Conservation (phyloP, 495 filamentous ascomycete species). For the Neurospora sp. region DNA sequence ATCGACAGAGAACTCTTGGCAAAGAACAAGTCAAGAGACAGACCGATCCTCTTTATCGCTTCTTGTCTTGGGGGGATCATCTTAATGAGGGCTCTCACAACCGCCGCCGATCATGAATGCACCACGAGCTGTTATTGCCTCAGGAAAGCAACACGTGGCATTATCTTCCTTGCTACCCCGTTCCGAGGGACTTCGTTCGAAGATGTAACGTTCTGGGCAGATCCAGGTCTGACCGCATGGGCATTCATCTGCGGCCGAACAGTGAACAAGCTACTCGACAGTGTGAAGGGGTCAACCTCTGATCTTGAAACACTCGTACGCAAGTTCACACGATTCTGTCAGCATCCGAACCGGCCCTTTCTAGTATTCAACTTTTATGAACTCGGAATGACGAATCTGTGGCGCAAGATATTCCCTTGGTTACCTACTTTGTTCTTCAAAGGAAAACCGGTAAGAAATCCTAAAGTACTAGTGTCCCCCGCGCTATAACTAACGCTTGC, state of each 20-base stretch:
- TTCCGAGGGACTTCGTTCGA: constrained; percentile 22
- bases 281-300: not conserved
- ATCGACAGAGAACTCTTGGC: constrained; percentile 3
- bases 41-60: constrained; percentile 28
- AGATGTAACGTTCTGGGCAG: not conserved
- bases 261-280: constrained; percentile 2
- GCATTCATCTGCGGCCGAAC: constrained; percentile 1
- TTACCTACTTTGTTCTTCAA: constrained; percentile 4
- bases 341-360: not conserved
- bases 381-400: constrained; percentile 7
- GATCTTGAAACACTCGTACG: constrained; percentile 1
- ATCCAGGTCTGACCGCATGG: constrained; percentile 5
- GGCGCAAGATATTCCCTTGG: constrained; percentile 12
- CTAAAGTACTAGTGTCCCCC: not conserved
- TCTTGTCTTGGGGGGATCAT: constrained; percentile 28
- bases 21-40: too few relatives aligned
- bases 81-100: constrained; percentile 19
- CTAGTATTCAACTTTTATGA: constrained; percentile 9
- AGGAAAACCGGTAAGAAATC: constrained; percentile 10
- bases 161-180: constrained; percentile 27
- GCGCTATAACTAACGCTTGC: constrained; percentile 6
- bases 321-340: constrained; percentile 2
- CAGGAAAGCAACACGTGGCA: constrained; percentile 10
- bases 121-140: constrained; percentile 3
- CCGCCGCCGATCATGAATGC: constrained; percentile 1